Conservation (phyloP, 2,329 filamentous ascomycete genomes). For the Apiospora sp. region DNA sequence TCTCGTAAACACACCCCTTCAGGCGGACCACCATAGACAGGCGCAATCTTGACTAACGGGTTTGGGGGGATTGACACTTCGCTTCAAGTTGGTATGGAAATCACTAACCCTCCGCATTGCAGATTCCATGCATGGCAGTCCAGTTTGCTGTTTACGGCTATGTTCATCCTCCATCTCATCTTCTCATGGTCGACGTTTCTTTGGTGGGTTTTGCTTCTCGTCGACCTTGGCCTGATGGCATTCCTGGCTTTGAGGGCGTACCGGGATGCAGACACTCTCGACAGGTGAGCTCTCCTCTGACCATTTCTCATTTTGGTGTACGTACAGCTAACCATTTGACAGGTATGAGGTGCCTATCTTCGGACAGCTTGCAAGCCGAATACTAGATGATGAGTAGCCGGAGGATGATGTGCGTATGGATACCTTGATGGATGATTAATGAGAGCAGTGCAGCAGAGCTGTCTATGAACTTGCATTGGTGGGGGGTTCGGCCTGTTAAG, state of each 20-base stretch:
- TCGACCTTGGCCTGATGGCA: slow-evolving; percentile 78
- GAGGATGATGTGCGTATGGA: too few species aligned
- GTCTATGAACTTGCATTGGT: slow-evolving; percentile 15
- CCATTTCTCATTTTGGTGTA: slow-evolving; percentile 20
- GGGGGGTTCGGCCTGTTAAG: not conserved
- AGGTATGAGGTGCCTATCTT: slow-evolving; percentile 68
- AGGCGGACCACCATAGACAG: not conserved
- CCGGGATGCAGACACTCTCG: slow-evolving; percentile 75
- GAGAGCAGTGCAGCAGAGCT: slow-evolving; percentile 9
- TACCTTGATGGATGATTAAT: not conserved
- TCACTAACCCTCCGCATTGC: slow-evolving; percentile 23
- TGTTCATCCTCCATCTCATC: slow-evolving; percentile 81
- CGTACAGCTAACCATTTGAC: slow-evolving; percentile 32
- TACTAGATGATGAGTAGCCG: slow-evolving; percentile 27
- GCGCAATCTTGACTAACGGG: not conserved
- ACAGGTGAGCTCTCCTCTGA: slow-evolving; percentile 55
- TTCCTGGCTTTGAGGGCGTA: slow-evolving; percentile 84
- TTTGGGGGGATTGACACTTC: not conserved
- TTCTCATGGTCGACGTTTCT: slow-evolving; percentile 86
- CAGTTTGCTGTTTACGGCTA: slow-evolving; percentile 78
- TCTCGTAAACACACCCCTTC: too few species aligned
- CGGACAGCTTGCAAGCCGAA: slow-evolving; percentile 27
- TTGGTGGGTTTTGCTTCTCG: slow-evolving; percentile 82
- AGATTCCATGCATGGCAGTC: slow-evolving; percentile 98
- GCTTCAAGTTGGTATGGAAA: not conserved